These are phyloP conservation scores for Coemansia sp. DNA, from an alignment of 192 early-diverging fungal species.

Conservation along the genomic window DNA sequence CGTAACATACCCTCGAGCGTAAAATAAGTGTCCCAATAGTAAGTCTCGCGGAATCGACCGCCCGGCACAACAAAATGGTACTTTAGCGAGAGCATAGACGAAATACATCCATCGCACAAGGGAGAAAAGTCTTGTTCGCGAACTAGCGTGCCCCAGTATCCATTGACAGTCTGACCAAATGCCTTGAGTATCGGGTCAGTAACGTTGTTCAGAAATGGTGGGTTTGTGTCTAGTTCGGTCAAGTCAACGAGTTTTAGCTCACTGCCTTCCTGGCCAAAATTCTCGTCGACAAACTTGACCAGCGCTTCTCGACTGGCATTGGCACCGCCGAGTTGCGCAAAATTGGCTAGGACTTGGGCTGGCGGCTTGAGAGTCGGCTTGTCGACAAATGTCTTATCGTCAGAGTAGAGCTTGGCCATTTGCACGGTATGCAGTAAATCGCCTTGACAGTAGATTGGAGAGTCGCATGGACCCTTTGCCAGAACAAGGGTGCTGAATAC, in stretches of 20 bases:
- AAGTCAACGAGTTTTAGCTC: slow-evolving; percentile 56
- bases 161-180: slow-evolving; percentile 56
- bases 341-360: slow-evolving; percentile 55
- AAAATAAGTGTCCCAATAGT: slow-evolving; percentile 79
- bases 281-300: slow-evolving; percentile 55
- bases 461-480: slow-evolving; percentile 52
- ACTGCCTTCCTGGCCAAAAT: slow-evolving; percentile 60
- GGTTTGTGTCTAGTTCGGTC: slow-evolving; percentile 33
- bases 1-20: slow-evolving; percentile 65
- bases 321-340: slow-evolving; percentile 49
- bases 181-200: slow-evolving; percentile 50
- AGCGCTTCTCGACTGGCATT: slow-evolving; percentile 42
- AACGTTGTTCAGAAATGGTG: slow-evolving; percentile 56
- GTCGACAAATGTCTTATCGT: slow-evolving; percentile 79
- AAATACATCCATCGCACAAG: slow-evolving; percentile 61
- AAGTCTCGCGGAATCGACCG: slow-evolving; percentile 71
- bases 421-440: slow-evolving; percentile 64
- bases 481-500: not conserved
- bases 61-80: slow-evolving; percentile 72
- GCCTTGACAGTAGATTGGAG: slow-evolving; percentile 71
- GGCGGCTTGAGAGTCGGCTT: slow-evolving; percentile 66
- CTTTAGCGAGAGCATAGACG: slow-evolving; percentile 59
- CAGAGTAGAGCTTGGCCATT: slow-evolving; percentile 60
- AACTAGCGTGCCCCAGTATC: slow-evolving; percentile 64
- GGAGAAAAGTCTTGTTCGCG: slow-evolving; percentile 55